Evolutionary conservation across 2,329 filamentous ascomycete genomes (phyloP), one percentile per base, ranked within the genome.

Genomic region (Leptographium radiaticola): DNA sequence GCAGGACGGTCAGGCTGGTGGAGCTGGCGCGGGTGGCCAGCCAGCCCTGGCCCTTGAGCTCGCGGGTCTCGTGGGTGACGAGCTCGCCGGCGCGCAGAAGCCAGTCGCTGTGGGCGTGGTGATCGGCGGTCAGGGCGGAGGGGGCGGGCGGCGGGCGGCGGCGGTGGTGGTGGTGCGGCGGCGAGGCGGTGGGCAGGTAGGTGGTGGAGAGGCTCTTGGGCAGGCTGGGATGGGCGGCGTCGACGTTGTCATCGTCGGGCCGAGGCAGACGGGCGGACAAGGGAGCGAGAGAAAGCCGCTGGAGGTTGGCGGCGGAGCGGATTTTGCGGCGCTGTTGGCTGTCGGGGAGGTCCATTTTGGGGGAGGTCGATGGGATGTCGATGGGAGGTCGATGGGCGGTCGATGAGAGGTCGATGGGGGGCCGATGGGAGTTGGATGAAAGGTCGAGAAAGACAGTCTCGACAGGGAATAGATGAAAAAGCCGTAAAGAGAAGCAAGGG

Each of bases 31-130:
- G 74, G 30, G 80, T 79, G n/a, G 79, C 71, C 20, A 87, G 74
- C 83, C 83, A 87, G 15, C 76, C 70, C 65, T 86, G 82, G 15
- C 83, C 83, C 66, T 86, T 86, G 61, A 72, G 81, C 63, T 86
- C 83, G 54, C 82, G 72, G 18, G 81, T 72, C 63, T 82, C 79
- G 51, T 74, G 75, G 54, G 77, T 77, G 60, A 86, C 76, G 48
- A 83, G 63, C 8, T 80, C 80, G 48, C 81, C 82, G 0, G 81
- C 76, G 34, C 81, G 75, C 30, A 83, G 70, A 47, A 86, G 68
- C 82, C 83, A 86, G 66, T 84, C 81, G 54, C 76, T 78, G 60
- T 82, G 75, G 54, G n/a, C 6, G 39, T 63, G 61, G 46, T 59
- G 62, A n/a, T 62, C 62, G 30, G 39, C 53, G 42, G 31, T 38